Conservation (phyloP, 306 rosid species). For the Cucurbita moschata region DNA sequence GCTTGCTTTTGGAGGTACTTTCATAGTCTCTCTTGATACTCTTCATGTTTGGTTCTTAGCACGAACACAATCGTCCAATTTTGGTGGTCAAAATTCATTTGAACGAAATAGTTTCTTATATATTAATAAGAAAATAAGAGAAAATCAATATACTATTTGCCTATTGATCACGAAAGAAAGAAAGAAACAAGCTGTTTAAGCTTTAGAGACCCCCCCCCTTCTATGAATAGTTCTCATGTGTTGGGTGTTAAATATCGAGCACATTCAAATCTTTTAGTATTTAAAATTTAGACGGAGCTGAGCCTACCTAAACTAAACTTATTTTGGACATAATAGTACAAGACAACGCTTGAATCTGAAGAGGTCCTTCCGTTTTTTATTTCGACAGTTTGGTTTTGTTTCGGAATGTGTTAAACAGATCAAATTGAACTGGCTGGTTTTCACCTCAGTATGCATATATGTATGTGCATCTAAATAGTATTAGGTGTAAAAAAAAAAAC, state of each 20-base stretch:
- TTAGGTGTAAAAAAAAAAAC: background rate
- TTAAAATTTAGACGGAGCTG: too few relatives aligned
- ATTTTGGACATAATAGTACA: too few relatives aligned
- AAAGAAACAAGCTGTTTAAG: background rate
- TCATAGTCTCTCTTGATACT: background rate
- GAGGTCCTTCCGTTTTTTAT: too few relatives aligned
- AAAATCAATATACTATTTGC: background rate
- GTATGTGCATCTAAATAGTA: background rate
- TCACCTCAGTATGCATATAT: background rate
- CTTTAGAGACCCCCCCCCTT: background rate
- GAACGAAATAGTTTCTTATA: background rate
- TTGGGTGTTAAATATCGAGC: background rate
- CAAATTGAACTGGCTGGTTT: too few relatives aligned
- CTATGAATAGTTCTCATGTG: background rate
- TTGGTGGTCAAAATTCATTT: background rate
- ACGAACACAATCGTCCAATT: background rate
- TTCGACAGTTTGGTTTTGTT: too few relatives aligned
- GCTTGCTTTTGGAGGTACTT: constrained; percentile 89
- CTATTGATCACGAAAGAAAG: background rate
- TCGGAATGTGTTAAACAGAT: too few relatives aligned
- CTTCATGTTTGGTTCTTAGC: background rate
- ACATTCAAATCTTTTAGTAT: background rate
- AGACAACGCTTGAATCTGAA: too few relatives aligned
- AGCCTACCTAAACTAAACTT: too few relatives aligned
- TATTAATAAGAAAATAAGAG: background rate